A percentile compares a stretch with the other conserved stretches of the same genome.
Conservation (phyloP, 768 basidiomycete species). For the Mycena venus region DNA sequence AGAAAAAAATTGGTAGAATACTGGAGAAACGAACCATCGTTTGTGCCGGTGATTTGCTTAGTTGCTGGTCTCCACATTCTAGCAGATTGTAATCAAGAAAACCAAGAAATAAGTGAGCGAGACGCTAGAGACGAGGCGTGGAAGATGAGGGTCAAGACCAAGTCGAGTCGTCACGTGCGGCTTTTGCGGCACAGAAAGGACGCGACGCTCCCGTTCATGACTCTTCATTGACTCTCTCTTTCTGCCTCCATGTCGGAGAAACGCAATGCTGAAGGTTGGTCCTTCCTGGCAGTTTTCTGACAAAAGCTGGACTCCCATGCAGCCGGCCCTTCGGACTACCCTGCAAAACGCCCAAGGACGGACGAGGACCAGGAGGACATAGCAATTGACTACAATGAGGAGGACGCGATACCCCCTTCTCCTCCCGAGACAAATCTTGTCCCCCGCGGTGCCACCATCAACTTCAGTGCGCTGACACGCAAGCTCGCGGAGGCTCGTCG, state of each 20-base stretch:
- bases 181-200: too few relatives aligned
- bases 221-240: neutral
- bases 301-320: slow-evolving; percentile 55
- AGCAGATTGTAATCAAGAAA: slow-evolving; percentile 53
- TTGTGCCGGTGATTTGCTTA: slow-evolving; percentile 91
- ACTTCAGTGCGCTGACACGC: slow-evolving; percentile 86
- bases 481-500: slow-evolving; percentile 78
- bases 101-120: slow-evolving; percentile 36
- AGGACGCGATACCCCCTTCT: slow-evolving; percentile 68
- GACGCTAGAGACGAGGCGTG: slow-evolving; percentile 32
- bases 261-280: slow-evolving; percentile 55
- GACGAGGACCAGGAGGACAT: slow-evolving; percentile 67
- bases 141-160: slow-evolving; percentile 48
- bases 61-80: slow-evolving; percentile 92
- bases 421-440: slow-evolving; percentile 69
- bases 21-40: slow-evolving; percentile 81
- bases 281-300: slow-evolving; percentile 45
- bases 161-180: slow-evolving; percentile 28
- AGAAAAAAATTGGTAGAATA: slow-evolving; percentile 20
- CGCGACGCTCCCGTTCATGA: neutral
- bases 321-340: slow-evolving; percentile 48
- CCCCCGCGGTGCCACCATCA: slow-evolving; percentile 85
- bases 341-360: slow-evolving; percentile 60
- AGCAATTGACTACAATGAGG: slow-evolving; percentile 67
- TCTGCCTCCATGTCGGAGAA: slow-evolving; percentile 50